phyloP scores from a whole-genome alignment of 140 eudicot genomes.

The Senecio squalidus region DNA sequence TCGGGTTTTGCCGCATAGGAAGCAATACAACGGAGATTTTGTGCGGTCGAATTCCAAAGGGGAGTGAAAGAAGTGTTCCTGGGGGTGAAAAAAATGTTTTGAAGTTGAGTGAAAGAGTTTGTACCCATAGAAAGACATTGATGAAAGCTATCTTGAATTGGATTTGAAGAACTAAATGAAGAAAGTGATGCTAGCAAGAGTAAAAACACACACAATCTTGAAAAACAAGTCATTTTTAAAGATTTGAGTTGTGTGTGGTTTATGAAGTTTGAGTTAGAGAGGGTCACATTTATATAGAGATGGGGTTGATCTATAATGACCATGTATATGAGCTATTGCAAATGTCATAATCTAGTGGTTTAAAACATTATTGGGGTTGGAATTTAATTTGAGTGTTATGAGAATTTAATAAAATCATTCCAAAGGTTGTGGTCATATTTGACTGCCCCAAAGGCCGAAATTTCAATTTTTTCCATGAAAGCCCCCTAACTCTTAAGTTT shows the following conservation, averaged over 20 bases:
- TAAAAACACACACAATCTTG: slow-evolving; percentile 3
- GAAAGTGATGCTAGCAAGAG: slow-evolving; percentile 17
- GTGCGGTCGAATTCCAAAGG: slow-evolving; percentile 31
- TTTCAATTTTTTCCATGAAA: neutral
- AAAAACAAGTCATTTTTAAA: slow-evolving; percentile 17
- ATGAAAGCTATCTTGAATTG: slow-evolving; percentile 33
- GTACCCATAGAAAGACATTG: slow-evolving; percentile 29
- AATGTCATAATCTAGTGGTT: slow-evolving; percentile 28
- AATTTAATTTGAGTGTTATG: neutral
- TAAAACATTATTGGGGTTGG: neutral
- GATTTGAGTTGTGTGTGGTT: slow-evolving; percentile 12
- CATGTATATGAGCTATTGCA: slow-evolving; percentile 25
- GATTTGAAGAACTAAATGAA: slow-evolving; percentile 18
- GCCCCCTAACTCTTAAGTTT: neutral
- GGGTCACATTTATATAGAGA: slow-evolving; percentile 24
- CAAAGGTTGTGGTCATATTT: slow-evolving; percentile 11
- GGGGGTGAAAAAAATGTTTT: slow-evolving; percentile 32
- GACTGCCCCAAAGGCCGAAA: slow-evolving; percentile 17
- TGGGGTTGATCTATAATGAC: slow-evolving; percentile 20
- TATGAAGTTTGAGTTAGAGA: slow-evolving; percentile 11
- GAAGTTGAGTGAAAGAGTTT: slow-evolving; percentile 15
- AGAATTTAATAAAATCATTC: slow-evolving; percentile 21
- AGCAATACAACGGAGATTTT: slow-evolving; percentile 36
- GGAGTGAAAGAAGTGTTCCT: slow-evolving; percentile 27
- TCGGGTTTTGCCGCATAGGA: slow-evolving; percentile 32